Conservation (phyloP, 169 alveolate genomes). For the Cyclospora cayetanensis region DNA sequence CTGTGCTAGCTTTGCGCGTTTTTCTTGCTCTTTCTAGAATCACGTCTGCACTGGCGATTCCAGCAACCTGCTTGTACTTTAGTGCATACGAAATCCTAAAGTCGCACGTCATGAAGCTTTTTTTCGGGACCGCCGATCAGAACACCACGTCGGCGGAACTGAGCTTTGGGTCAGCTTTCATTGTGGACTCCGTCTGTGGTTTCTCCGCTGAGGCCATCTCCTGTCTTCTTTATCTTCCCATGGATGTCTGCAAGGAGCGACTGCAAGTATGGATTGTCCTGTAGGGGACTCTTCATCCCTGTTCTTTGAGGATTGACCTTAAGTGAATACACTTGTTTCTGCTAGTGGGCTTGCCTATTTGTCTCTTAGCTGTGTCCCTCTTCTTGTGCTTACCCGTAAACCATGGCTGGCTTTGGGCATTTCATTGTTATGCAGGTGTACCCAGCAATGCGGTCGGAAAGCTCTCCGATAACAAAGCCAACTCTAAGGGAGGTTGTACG, state of each 20-base stretch:
- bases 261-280: slow-evolving; percentile 61
- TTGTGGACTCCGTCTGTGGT: slow-evolving; percentile 69
- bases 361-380: neutral
- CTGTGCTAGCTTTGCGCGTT: neutral
- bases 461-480: neutral
- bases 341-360: neutral
- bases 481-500: neutral
- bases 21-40: neutral
- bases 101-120: neutral
- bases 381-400: neutral
- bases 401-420: neutral
- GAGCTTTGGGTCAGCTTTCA: neutral
- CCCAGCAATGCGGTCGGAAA: slow-evolving; percentile 25
- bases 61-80: slow-evolving; percentile 72
- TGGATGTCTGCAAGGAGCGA: slow-evolving; percentile 77
- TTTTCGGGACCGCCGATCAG: neutral
- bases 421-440: slow-evolving; percentile 37
- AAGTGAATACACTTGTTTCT: neutral
- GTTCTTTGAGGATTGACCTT: neutral
- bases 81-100: slow-evolving; percentile 64
- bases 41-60: slow-evolving; percentile 63
- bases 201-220: slow-evolving; percentile 74
- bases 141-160: neutral
- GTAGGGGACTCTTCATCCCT: neutral
- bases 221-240: slow-evolving; percentile 75